These are phyloP conservation scores for Magnaporthiopsis poae DNA, from an alignment of 2,329 filamentous ascomycete species.

Conservation along the genomic window DNA sequence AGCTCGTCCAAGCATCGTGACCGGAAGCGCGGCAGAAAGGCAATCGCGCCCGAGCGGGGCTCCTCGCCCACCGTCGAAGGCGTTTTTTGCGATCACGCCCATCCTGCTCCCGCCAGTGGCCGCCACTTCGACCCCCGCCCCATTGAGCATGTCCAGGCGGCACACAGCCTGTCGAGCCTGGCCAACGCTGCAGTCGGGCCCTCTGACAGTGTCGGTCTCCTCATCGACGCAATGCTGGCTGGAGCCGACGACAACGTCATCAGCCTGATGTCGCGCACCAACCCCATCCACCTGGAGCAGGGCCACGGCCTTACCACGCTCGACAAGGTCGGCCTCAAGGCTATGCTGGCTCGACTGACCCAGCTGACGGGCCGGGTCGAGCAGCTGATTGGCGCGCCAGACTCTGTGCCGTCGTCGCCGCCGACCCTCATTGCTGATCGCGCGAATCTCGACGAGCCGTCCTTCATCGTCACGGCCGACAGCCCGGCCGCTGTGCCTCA, in stretches of 20 bases:
- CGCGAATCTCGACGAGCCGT: constrained; percentile 2
- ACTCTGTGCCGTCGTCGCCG: background rate
- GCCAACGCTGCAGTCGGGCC: background rate
- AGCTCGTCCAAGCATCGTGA: background rate
- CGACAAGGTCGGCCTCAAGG: constrained; percentile 37
- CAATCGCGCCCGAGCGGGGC: background rate
- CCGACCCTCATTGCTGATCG: background rate
- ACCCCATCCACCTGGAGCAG: constrained; percentile 31
- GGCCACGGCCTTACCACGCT: constrained; percentile 27
- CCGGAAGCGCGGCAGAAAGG: background rate
- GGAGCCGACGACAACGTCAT: constrained; percentile 36
- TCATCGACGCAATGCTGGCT: constrained; percentile 24
- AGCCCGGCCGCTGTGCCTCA: constrained; percentile 6
- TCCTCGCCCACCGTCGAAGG: background rate
- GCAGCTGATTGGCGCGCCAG: constrained; percentile 8
- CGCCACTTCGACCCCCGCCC: constrained; percentile 25
- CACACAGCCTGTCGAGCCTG: constrained; percentile 42
- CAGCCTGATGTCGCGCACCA: constrained; percentile 38
- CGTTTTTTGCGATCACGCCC: background rate
- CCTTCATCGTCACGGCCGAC: constrained; percentile 2
- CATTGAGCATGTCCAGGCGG: constrained; percentile 57
- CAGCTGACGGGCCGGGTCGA: constrained; percentile 33
- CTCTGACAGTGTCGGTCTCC: constrained; percentile 8
- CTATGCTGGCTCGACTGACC: constrained; percentile 39
- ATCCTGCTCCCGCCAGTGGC: too few relatives aligned